Conservation (phyloP, 2,329 filamentous ascomycete species). For the Rhynchosporium agropyri region DNA sequence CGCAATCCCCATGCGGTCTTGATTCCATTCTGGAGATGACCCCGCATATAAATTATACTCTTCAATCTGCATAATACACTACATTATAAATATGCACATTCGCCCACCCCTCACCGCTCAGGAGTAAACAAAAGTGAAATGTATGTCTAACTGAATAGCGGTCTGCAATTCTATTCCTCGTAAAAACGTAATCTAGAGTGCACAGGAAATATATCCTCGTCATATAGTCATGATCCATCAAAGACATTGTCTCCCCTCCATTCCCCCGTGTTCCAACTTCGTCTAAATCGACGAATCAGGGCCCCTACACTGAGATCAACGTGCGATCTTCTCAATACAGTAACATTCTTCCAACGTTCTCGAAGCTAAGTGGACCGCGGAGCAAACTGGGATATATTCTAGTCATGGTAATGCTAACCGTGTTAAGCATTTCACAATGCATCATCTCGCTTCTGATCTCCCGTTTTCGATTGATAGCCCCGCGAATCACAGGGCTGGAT, state of each 20-base stretch:
- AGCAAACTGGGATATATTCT: neutral
- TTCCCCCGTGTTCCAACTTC: neutral
- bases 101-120: too few species aligned
- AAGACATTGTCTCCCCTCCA: neutral
- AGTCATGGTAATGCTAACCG: too few species aligned
- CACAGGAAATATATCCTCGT: constrained; percentile 6
- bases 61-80: too few species aligned
- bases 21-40: too few species aligned
- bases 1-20: too few species aligned
- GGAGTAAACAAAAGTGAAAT: neutral
- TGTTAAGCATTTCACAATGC: too few species aligned
- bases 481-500: neutral
- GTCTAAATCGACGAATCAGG: neutral
- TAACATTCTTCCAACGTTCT: constrained; percentile 14
- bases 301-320: neutral
- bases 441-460: constrained; percentile 11
- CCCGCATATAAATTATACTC: too few species aligned
- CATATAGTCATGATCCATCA: neutral
- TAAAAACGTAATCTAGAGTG: neutral
- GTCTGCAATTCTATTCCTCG: constrained; percentile 3
- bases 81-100: too few species aligned
- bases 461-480: constrained; percentile 11
- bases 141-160: neutral
- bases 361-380: constrained; percentile 10
- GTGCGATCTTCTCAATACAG: neutral